These are phyloP conservation scores for Aspergillus funiculosus DNA, from an alignment of 495 filamentous ascomycete species.

Conservation along the genomic window DNA sequence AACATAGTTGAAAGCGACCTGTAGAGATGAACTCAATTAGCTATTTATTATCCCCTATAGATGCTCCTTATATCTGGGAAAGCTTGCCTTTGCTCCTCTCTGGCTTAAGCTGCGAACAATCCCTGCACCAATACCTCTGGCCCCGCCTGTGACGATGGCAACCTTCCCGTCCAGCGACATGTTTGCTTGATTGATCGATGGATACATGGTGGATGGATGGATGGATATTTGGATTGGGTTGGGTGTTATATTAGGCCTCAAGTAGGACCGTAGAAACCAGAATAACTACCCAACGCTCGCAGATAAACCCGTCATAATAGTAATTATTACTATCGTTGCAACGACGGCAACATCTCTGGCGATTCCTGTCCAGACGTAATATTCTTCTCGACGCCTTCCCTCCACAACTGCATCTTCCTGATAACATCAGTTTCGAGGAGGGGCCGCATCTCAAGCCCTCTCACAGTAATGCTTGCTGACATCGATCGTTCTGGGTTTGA, in stretches of 20 bases:
- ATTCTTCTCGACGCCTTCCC: slow-evolving; percentile 54
- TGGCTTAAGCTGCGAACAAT: slow-evolving; percentile 37
- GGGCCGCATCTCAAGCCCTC: slow-evolving; percentile 65
- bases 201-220: neutral
- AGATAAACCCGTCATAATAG: too few species aligned
- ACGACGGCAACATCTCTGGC: too few species aligned
- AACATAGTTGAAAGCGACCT: slow-evolving; percentile 23
- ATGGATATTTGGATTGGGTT: too few species aligned
- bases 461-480: slow-evolving; percentile 65
- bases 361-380: slow-evolving; percentile 61
- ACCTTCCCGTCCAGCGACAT: slow-evolving; percentile 43
- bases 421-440: slow-evolving; percentile 50
- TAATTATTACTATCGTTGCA: too few species aligned
- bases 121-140: slow-evolving; percentile 40
- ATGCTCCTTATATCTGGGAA: too few species aligned
- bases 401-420: slow-evolving; percentile 47
- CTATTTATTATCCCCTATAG: too few species aligned
- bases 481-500: slow-evolving; percentile 46
- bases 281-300: too few species aligned
- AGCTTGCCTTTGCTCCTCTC: slow-evolving; percentile 35
- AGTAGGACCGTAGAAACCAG: too few species aligned
- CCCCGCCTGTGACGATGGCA: slow-evolving; percentile 48
- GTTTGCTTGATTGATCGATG: neutral
- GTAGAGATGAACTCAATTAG: neutral
- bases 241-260: too few species aligned